Percentiles rank a stretch among this genome's conserved stretches.
Conservation (phyloP, 805 yeast species). For the Nakazawaea pomicola region DNA sequence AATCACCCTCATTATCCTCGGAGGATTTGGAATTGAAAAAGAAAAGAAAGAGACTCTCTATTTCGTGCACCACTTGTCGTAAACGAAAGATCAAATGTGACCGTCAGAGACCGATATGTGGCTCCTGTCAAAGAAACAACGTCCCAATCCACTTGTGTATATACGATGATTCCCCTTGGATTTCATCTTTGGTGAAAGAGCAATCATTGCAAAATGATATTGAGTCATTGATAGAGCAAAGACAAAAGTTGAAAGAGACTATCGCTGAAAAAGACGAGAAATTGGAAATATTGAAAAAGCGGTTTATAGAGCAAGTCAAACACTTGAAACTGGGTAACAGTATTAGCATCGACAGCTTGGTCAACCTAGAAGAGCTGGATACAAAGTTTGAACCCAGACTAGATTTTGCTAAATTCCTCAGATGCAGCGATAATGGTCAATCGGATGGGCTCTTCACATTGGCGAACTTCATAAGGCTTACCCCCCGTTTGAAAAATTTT, state of each 20-base stretch:
- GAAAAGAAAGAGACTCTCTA: conserved; percentile 41
- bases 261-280: background rate
- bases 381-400: background rate
- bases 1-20: conserved; percentile 1
- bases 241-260: conserved; percentile 3
- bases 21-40: conserved; percentile 25
- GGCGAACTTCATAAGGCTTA: background rate
- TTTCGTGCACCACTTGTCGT: conserved; percentile 36
- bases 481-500: background rate
- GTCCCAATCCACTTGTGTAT: conserved; percentile 20
- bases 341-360: conserved; percentile 2
- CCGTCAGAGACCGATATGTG: conserved; percentile 30
- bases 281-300: background rate
- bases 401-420: background rate
- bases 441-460: conserved; percentile 4
- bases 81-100: conserved; percentile 37
- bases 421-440: background rate
- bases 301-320: background rate
- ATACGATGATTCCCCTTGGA: conserved; percentile 18
- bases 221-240: conserved; percentile 8
- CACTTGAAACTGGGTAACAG: background rate
- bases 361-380: conserved; percentile 2
- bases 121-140: conserved; percentile 29
- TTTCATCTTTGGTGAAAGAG: conserved; percentile 12
- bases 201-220: conserved; percentile 10